A percentile compares a stretch with the other conserved stretches of the same genome.
phyloP scores from a whole-genome alignment of 2,329 filamentous ascomycete species.

The Orbilia blumenaviensis region DNA sequence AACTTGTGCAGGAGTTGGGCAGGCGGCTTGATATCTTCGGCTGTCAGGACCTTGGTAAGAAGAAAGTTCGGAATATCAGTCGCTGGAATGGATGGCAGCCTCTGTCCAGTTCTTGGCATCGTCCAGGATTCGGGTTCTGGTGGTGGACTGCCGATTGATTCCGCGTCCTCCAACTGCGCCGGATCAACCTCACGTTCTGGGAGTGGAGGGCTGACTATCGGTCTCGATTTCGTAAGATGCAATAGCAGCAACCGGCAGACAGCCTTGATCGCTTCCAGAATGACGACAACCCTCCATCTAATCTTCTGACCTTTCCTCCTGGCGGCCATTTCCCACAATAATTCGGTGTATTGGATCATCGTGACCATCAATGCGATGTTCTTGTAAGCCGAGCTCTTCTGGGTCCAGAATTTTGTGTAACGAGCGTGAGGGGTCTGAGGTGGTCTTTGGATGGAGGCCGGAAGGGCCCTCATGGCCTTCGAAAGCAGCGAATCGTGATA shows the following conservation, averaged over 20 bases:
- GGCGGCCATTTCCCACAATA: slow-evolving; percentile 97
- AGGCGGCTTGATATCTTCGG: slow-evolving; percentile 95
- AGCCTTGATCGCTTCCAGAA: slow-evolving; percentile 72
- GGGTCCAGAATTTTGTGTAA: slow-evolving; percentile 74
- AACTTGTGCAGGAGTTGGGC: slow-evolving; percentile 84
- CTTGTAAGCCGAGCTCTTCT: slow-evolving; percentile 75
- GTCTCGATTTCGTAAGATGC: slow-evolving; percentile 66
- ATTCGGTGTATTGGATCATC: slow-evolving; percentile 91
- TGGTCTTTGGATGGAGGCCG: slow-evolving; percentile 58
- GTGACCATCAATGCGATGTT: slow-evolving; percentile 83
- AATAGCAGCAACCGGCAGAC: slow-evolving; percentile 59
- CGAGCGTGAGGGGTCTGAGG: slow-evolving; percentile 68
- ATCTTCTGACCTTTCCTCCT: slow-evolving; percentile 82
- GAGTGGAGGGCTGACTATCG: slow-evolving; percentile 81
- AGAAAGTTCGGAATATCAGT: slow-evolving; percentile 84
- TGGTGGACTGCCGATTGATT: slow-evolving; percentile 55
- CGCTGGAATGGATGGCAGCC: slow-evolving; percentile 82
- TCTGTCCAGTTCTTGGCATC: slow-evolving; percentile 93
- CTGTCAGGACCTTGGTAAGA: slow-evolving; percentile 86
- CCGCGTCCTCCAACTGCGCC: slow-evolving; percentile 66
- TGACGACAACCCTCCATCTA: slow-evolving; percentile 85
- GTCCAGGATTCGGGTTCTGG: slow-evolving; percentile 73
- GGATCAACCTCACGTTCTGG: slow-evolving; percentile 85
- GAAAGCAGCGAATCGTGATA: slow-evolving; percentile 91
- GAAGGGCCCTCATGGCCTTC: slow-evolving; percentile 69